Percentiles rank a stretch among this genome's conserved stretches.
These are phyloP conservation scores for Rutidosis leptorrhynchoides DNA, from an alignment of 129 eudicot genomes.

Conservation along the genomic window DNA sequence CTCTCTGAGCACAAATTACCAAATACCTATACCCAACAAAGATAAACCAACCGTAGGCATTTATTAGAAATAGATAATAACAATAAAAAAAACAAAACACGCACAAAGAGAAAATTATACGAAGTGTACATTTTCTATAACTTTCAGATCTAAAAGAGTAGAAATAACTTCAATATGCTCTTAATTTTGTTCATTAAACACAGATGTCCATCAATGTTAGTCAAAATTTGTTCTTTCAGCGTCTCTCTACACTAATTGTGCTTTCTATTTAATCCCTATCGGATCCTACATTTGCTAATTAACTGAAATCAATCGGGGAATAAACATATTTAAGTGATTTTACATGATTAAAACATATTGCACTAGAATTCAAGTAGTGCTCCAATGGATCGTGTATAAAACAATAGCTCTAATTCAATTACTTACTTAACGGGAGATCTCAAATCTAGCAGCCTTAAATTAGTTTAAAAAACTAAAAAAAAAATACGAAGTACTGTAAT, in stretches of 20 bases:
- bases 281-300: background rate
- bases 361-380: background rate
- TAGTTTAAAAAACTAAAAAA: no score
- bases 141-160: background rate
- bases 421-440: no score
- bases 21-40: background rate
- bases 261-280: background rate
- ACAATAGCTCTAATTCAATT: background rate
- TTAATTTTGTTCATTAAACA: background rate
- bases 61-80: background rate
- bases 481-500: no score
- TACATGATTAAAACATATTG: background rate
- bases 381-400: background rate
- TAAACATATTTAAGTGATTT: background rate
- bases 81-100: background rate
- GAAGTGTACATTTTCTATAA: background rate
- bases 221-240: background rate
- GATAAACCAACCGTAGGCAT: background rate
- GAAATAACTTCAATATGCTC: background rate
- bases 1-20: slow-evolving; percentile 24
- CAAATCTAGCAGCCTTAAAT: no score
- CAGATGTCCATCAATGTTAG: background rate
- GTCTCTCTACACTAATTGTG: background rate
- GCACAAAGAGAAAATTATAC: background rate
- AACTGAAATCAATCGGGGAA: background rate